Evolutionary conservation across 257 asterid species (phyloP), one percentile per base, ranked within the genome.

Genomic region (Solanum corneliomulleri): DNA sequence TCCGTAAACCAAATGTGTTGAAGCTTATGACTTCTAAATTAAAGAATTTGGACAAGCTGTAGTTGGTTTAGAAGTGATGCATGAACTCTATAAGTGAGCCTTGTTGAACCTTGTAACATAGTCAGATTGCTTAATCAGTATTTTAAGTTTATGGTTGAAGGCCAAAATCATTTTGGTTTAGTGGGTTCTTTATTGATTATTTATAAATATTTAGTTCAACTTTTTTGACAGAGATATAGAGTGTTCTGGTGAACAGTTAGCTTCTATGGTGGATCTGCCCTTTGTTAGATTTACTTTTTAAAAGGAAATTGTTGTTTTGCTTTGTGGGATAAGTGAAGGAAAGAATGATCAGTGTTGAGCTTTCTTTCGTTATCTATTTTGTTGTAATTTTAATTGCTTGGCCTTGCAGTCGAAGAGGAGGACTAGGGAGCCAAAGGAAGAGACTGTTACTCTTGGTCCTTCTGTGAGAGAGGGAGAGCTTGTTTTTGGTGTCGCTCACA

Each of bases 381-480:
- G 41, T 45, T 78, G 9, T 45, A 15, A 27, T 78, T 42, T 9
- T 78, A 27, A 45, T 27, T 25, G 10, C 64, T 27, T 27, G 10
- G 39, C 10, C 66, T 45, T 78, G 83, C 84, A 78, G 84, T 78
- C 84, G 42, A 78, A 78, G 66, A 78, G 84, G 66, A 78, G 66
- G 64, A 78, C 84, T 45, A 78, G 84, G 66, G 84, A 78, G 84
- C 84, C 84, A 78, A 78, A 78, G 42, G 84, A 78, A 78, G 84
- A 78, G 84, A 78, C 84, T 3, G 84, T 78, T 25, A 78, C 66
- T 29, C 84, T 78, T 45, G 84, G 84, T 45, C 84, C 84, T 45
- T 47, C 84, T 27, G 62, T 49, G 25, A 78, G 84, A 29, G 84
- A 78, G 84, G 84, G 84, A 45, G 84, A 78, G 66, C 84, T 78